Base-by-base conservation (phyloP, 192 early-diverging fungal species). In the Hyaloraphidium curvatum region DNA sequence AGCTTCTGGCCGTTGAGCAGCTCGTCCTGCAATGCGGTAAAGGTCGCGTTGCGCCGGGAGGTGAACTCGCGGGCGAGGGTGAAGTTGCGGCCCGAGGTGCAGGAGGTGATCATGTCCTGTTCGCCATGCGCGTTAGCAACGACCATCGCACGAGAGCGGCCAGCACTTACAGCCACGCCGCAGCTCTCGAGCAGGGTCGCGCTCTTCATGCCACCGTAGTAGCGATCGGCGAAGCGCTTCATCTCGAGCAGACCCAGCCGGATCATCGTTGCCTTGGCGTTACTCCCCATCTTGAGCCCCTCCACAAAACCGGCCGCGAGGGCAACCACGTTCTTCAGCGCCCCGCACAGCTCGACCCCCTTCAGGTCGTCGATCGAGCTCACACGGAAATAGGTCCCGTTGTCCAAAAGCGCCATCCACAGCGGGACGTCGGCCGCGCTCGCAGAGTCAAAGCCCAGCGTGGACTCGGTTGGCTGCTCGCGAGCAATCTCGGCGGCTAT, bases 251-350 rank as follows among this genome's bases (percentile, higher is more conserved):
- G 68, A 28, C 94, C 94, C 27, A 91, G 78, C 40, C 94, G 80
- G 51, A 98, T 95, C 50, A 98, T 87, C 5, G 94, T 91, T 0
- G 94, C 94, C 70, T 97, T 95, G 17, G 94, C 84, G 70, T 97
- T 97, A 64, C 90, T 85, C 31, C 91, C 94, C 29, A 80, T 68
- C 59, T 84, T 84, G 51, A 95, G 72, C 17, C 94, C 91, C 66
- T 98, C 91, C 40, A 91, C 79, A 52, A 95, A 74, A 43, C 94
- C 94, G 29, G 89, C 94, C 19, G 83, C 94, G 51, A 98, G 79
- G 16, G 94, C 94, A n/a, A 97, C 80, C 14, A 97, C 80, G 75
- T 97, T 97, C 72, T 98, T 98, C 29, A 98, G 66, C 5, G 94
- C 94, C 37, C 94, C 94, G 67, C 91, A 98, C 28, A 98, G 72